Conservation (phyloP, 495 filamentous ascomycete species). For the Aeminium ludgeri region DNA sequence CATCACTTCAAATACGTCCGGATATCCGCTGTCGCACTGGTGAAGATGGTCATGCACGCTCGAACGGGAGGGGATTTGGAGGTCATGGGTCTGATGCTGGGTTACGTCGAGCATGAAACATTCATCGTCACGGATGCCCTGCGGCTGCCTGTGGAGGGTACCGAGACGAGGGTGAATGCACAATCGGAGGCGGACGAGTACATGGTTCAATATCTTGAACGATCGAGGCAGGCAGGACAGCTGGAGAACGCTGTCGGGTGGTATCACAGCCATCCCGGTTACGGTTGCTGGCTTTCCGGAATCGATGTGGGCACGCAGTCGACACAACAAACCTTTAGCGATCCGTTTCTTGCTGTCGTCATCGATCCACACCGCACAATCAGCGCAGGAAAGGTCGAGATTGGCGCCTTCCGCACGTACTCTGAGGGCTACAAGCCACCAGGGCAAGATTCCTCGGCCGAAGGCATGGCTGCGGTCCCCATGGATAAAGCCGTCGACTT, state of each 20-base stretch:
- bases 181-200: conserved; percentile 93
- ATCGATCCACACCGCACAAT: conserved; percentile 96
- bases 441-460: conserved; percentile 24
- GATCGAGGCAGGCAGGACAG: conserved; percentile 53
- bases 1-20: conserved; percentile 86
- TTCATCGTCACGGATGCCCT: conserved; percentile 93
- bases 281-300: conserved; percentile 94
- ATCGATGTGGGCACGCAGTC: conserved; percentile 86
- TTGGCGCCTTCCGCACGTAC: conserved; percentile 89
- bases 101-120: conserved; percentile 65
- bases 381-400: conserved; percentile 86
- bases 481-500: conserved; percentile 89
- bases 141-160: conserved; percentile 88
- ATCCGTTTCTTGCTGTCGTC: conserved; percentile 90
- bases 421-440: conserved; percentile 51
- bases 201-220: conserved; percentile 68
- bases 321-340: conserved; percentile 63
- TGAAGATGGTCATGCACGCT: conserved; percentile 99
- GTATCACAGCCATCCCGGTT: conserved; percentile 97
- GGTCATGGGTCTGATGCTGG: conserved; percentile 98
- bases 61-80: conserved; percentile 81
- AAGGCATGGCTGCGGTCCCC: conserved; percentile 62
- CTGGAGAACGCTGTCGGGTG: conserved; percentile 89
- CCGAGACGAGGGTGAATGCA: conserved; percentile 93
- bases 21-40: conserved; percentile 79